Percentiles rank a stretch among this genome's conserved stretches.
Conservation (phyloP, 805 yeast species). For the Kodamaea kaohsiungensis region DNA sequence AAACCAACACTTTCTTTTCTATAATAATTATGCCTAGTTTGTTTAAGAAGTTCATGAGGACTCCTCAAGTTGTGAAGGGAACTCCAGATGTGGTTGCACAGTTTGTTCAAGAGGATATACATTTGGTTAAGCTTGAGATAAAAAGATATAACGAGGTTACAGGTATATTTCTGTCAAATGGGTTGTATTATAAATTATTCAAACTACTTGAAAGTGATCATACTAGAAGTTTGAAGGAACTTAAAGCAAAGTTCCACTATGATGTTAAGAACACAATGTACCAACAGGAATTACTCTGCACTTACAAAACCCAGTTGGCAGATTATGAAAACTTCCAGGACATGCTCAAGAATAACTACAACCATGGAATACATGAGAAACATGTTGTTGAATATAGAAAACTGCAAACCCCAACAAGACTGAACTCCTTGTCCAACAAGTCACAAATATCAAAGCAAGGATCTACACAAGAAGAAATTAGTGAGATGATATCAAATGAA, state of each 20-base stretch:
- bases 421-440: background rate
- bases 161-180: constrained; percentile 18
- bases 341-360: constrained; percentile 25
- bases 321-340: constrained; percentile 23
- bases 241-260: constrained; percentile 16
- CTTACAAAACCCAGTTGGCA: constrained; percentile 19
- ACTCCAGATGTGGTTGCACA: constrained; percentile 22
- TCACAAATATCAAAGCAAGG: background rate
- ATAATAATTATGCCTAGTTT: background rate
- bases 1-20: background rate
- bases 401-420: background rate
- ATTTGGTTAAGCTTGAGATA: constrained; percentile 21
- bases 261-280: constrained; percentile 13
- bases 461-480: background rate
- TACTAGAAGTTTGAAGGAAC: constrained; percentile 13
- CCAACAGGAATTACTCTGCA: constrained; percentile 17
- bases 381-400: constrained; percentile 13
- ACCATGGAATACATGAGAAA: constrained; percentile 22
- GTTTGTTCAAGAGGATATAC: constrained; percentile 25
- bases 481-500: constrained; percentile 12
- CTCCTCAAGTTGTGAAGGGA: constrained; percentile 11
- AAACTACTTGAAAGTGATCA: constrained; percentile 24
- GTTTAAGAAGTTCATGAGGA: background rate
- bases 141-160: constrained; percentile 23
- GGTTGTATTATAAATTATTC: constrained; percentile 23